These are phyloP conservation scores for Zalaria sp. DNA, from an alignment of 2,329 filamentous ascomycete species.

Conservation along the genomic window DNA sequence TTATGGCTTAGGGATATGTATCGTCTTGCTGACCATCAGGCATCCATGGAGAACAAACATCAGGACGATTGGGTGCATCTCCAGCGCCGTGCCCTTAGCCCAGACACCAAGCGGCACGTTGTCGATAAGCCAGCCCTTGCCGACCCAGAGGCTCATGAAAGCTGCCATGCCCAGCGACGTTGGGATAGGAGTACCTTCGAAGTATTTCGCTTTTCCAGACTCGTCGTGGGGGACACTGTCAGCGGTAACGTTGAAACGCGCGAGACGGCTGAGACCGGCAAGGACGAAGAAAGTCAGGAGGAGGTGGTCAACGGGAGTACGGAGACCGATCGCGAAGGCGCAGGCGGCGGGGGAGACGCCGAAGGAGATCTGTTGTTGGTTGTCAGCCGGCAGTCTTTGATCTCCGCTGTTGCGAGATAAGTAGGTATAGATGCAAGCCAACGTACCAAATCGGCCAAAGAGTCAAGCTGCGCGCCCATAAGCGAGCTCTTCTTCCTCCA, in stretches of 20 bases:
- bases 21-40: conserved; percentile 87
- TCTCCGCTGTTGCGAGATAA: too few species aligned
- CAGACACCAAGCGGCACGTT: conserved; percentile 63
- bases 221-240: conserved; percentile 80
- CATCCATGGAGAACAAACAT: conserved; percentile 83
- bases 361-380: conserved; percentile 66
- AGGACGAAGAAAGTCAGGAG: conserved; percentile 81
- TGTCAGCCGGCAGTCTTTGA: too few species aligned
- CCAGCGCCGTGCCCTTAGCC: conserved; percentile 52
- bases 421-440: background rate
- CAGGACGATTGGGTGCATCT: conserved; percentile 70
- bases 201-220: conserved; percentile 83
- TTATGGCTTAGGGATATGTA: conserved; percentile 81
- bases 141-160: conserved; percentile 83
- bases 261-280: conserved; percentile 81
- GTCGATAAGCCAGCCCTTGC: conserved; percentile 63
- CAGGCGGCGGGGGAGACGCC: conserved; percentile 78
- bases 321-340: conserved; percentile 79
- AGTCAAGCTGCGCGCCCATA: conserved; percentile 97
- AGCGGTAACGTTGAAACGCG: conserved; percentile 95
- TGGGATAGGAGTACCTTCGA: conserved; percentile 93
- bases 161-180: conserved; percentile 70
- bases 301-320: conserved; percentile 70
- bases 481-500: conserved; percentile 95
- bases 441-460: conserved; percentile 79